Evolutionary conservation across 2,329 filamentous ascomycete genomes (phyloP), one percentile per base, ranked within the genome.

Genomic region (Colletotrichum cordylinicola): DNA sequence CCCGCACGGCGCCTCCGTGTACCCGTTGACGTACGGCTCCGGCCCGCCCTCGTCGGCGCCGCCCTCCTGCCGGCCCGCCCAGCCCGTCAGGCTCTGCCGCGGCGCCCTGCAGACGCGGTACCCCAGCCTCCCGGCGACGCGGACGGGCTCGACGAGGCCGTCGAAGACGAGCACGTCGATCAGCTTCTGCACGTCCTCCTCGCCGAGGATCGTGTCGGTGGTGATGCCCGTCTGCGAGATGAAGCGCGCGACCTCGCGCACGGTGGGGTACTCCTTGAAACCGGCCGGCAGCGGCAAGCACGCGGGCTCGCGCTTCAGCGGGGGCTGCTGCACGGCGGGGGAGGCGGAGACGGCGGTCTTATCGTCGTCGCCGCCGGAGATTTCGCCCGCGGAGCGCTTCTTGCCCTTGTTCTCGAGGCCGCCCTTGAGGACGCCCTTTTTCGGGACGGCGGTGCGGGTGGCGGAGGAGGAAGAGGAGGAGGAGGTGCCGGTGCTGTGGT

Each of bases 151-250:
- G 61, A 99, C 87, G 76, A 95, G 93, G 67, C 95, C 95, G 81
- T 99, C 97, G 86, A 94, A 98, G 67, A 95, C 93, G 75, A 99
- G 91, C 79, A 98, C 94, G 80, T 98, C 94, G 56, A 98, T 89
- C 21, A 98, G 89, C 82, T 96, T 94, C 81, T 95, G 91, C 79
- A 98, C 93, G 80, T 98, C 96, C 37, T 91, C 91, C 79, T 95
- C 93, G 61, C 89, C 89, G 15, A 94, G 86, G 13, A 92, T 92
- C 66, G 93, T 94, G 77, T 95, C 94, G 74, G 93, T 93, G 33
- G 95, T 93, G 68, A 96, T 90, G 62, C 91, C 91, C 29, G 90
- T 91, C 35, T 89, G 87, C 78, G 93, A 93, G 78, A 98, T 91
- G 78, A 93, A 92, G 18, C 90, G 88, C 43, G 96, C 95, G 69